A percentile compares a stretch with the other conserved stretches of the same genome.
phyloP scores from a whole-genome alignment of 345 rosid genomes.

The Brassica cretica region DNA sequence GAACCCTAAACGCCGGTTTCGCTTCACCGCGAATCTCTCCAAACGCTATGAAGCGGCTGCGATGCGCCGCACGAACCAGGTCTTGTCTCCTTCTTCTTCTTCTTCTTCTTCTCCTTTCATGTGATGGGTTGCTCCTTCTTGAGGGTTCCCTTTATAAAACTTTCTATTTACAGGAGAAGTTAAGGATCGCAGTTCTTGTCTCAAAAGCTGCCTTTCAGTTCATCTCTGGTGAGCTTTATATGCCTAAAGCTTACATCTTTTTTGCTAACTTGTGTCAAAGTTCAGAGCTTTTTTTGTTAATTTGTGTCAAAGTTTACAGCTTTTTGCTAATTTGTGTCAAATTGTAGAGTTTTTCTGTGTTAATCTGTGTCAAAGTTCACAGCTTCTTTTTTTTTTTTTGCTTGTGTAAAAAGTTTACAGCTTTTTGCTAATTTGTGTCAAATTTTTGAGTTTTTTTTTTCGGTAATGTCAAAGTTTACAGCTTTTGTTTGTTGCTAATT shows the following conservation, averaged over 20 bases:
- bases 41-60: constrained; percentile 87
- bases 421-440: constrained; percentile 3
- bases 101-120: background rate
- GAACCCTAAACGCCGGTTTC: constrained; percentile 85
- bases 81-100: constrained; percentile 10
- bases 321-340: constrained; percentile 9
- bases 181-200: constrained; percentile 85
- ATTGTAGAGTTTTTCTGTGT: background rate
- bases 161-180: constrained; percentile 61
- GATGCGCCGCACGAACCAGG: constrained; percentile 86
- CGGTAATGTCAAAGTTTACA: no score
- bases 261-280: background rate
- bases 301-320: no score
- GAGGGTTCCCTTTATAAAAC: constrained; percentile 48
- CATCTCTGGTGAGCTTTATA: constrained; percentile 61
- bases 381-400: background rate
- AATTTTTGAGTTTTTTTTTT: background rate
- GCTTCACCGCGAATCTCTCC: constrained; percentile 83
- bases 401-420: background rate
- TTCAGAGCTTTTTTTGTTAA: background rate
- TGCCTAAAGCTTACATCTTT: constrained; percentile 45
- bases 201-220: constrained; percentile 92
- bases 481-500: background rate
- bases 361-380: background rate
- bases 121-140: background rate